Evolutionary conservation across 1,139 yeast species (phyloP).

Genomic region (Nakaseomyces uthaithaninus): DNA sequence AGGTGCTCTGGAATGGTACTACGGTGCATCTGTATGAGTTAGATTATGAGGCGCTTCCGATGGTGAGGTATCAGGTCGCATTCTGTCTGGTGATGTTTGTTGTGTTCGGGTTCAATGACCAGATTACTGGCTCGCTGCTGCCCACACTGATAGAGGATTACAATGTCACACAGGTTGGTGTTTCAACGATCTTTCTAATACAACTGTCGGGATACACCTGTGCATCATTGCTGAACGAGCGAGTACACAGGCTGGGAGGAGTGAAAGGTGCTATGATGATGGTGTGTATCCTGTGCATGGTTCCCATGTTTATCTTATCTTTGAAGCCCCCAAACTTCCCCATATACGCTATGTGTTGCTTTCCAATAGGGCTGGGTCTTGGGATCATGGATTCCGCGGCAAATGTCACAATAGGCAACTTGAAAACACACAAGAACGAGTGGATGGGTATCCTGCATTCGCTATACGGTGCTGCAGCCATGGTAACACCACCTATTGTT

Average conservation of each 20-base stretch:
- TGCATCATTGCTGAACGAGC: slow-evolving; percentile 28
- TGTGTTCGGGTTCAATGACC: slow-evolving; percentile 31
- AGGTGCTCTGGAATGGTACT: slow-evolving; percentile 24
- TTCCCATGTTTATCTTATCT: slow-evolving; percentile 19
- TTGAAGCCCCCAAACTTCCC: slow-evolving; percentile 27
- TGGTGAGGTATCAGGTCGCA: slow-evolving; percentile 25
- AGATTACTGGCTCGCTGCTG: slow-evolving; percentile 28
- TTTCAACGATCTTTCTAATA: slow-evolving; percentile 26
- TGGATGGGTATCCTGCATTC: slow-evolving; percentile 61
- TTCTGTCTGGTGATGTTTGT: slow-evolving; percentile 26
- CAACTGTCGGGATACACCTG: slow-evolving; percentile 27
- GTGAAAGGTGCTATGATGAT: slow-evolving; percentile 25
- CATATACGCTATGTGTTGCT: slow-evolving; percentile 33
- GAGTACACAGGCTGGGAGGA: slow-evolving; percentile 24
- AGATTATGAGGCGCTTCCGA: slow-evolving; percentile 21
- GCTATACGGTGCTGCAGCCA: slow-evolving; percentile 59
- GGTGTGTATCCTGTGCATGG: slow-evolving; percentile 17
- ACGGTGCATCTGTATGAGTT: slow-evolving; percentile 23
- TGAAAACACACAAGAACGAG: slow-evolving; percentile 49
- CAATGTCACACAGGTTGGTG: slow-evolving; percentile 20
- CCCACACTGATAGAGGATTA: slow-evolving; percentile 27
- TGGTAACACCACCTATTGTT: slow-evolving; percentile 55
- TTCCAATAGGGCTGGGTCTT: slow-evolving; percentile 48
- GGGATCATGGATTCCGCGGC: slow-evolving; percentile 56
- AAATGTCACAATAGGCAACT: slow-evolving; percentile 51